Percentiles rank a stretch among this genome's conserved stretches.
These are phyloP conservation scores for Zygoascus hellenicus DNA, from an alignment of 1,139 yeast species.

Conservation along the genomic window DNA sequence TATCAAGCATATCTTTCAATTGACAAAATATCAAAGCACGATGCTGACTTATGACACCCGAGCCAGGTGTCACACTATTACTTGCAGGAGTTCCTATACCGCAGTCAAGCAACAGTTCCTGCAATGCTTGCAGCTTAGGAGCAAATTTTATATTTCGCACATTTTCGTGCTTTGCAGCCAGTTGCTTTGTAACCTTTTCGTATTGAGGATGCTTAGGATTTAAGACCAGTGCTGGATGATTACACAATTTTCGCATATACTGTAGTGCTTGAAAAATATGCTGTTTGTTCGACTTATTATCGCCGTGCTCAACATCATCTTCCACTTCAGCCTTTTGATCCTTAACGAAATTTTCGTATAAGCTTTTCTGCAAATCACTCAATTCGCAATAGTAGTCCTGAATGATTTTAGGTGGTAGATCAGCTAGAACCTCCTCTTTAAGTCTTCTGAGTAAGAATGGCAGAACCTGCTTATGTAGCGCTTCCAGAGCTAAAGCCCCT, in stretches of 20 bases:
- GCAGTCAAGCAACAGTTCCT: slow-evolving; percentile 79
- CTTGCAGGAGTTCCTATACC: slow-evolving; percentile 64
- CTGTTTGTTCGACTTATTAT: slow-evolving; percentile 55
- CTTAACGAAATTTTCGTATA: slow-evolving; percentile 86
- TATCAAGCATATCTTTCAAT: slow-evolving; percentile 93
- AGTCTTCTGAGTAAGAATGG: slow-evolving; percentile 95
- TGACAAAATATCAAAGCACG: slow-evolving; percentile 95
- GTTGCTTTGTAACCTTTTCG: slow-evolving; percentile 53
- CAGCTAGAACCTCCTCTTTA: slow-evolving; percentile 93
- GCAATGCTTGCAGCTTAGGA: slow-evolving; percentile 81
- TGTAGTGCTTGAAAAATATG: slow-evolving; percentile 97
- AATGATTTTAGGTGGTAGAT: slow-evolving; percentile 95
- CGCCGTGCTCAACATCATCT: slow-evolving; percentile 49
- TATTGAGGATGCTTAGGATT: slow-evolving; percentile 82
- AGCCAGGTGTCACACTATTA: slow-evolving; percentile 39
- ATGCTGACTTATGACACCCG: slow-evolving; percentile 88
- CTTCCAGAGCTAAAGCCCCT: slow-evolving; percentile 93
- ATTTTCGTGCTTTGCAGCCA: slow-evolving; percentile 54
- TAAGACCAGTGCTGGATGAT: slow-evolving; percentile 92
- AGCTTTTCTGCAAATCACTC: slow-evolving; percentile 79
- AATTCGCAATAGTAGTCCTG: slow-evolving; percentile 97
- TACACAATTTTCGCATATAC: slow-evolving; percentile 94
- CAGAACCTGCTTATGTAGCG: slow-evolving; percentile 90
- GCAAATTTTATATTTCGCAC: slow-evolving; percentile 76
- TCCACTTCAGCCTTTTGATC: slow-evolving; percentile 73